These are phyloP conservation scores for Trichoderma sp. DNA, from an alignment of 2,329 filamentous ascomycete genomes.

Conservation along the genomic window DNA sequence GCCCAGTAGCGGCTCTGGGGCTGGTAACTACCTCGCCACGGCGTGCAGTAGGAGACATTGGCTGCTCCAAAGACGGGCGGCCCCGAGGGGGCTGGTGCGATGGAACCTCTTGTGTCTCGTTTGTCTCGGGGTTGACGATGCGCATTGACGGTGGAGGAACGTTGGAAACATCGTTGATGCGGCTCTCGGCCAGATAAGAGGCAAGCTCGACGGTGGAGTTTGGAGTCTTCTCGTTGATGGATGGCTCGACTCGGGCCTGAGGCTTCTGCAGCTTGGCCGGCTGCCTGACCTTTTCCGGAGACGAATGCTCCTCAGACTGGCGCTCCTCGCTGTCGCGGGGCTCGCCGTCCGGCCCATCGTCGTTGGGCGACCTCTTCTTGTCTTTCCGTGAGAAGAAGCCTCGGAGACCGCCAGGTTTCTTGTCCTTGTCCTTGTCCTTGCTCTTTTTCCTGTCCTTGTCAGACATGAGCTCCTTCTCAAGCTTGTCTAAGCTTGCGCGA, in stretches of 20 bases:
- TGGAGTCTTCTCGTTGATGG: constrained; percentile 44
- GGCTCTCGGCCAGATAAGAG: constrained; percentile 47
- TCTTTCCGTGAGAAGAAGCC: constrained; percentile 65
- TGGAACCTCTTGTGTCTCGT: constrained; percentile 44
- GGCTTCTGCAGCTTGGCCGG: constrained; percentile 72
- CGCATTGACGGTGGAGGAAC: constrained; percentile 60
- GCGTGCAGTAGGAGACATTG: constrained; percentile 38
- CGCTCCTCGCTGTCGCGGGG: constrained; percentile 48
- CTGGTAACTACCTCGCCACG: constrained; percentile 45
- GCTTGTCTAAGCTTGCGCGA: constrained; percentile 72
- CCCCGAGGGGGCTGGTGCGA: constrained; percentile 34
- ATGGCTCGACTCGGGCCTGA: constrained; percentile 53
- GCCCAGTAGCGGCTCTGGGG: constrained; percentile 47
- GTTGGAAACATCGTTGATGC: constrained; percentile 56
- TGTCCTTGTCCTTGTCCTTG: constrained; percentile 72
- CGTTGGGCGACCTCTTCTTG: constrained; percentile 58
- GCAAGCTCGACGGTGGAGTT: constrained; percentile 45
- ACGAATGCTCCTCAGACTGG: constrained; percentile 46
- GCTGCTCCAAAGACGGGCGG: constrained; percentile 35
- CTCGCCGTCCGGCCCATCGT: constrained; percentile 64
- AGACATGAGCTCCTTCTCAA: constrained; percentile 54
- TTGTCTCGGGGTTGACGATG: constrained; percentile 57
- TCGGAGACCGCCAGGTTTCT: constrained; percentile 58
- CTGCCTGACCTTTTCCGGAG: constrained; percentile 53
- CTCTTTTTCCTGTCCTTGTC: constrained; percentile 77